These are phyloP conservation scores for Ophiosphaerella narmari DNA, from an alignment of 2,329 filamentous ascomycete species.

Conservation along the genomic window DNA sequence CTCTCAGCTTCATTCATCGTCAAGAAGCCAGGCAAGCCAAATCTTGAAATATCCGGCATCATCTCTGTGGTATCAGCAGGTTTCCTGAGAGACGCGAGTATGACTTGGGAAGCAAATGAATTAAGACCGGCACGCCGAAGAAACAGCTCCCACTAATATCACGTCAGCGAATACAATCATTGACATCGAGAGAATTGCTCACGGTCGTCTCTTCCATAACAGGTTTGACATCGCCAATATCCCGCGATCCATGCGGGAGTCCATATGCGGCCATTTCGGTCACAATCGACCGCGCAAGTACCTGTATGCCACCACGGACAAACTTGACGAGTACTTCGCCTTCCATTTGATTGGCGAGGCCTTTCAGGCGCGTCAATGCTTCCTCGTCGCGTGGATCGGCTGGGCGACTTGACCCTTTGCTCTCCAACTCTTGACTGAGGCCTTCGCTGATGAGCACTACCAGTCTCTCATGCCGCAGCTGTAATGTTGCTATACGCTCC, in stretches of 20 bases:
- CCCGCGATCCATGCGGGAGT: conserved; percentile 27
- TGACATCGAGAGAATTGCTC: conserved; percentile 7
- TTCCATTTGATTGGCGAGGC: conserved; percentile 52
- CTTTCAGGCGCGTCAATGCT: conserved; percentile 56
- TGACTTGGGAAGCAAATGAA: conserved; percentile 69
- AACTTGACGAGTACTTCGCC: conserved; percentile 45
- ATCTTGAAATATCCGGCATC: conserved; percentile 10
- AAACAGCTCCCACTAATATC: conserved; percentile 65
- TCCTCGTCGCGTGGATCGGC: conserved; percentile 49
- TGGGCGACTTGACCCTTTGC: conserved; percentile 22
- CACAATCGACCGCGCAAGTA: conserved; percentile 42
- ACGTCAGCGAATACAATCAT: conserved; percentile 4
- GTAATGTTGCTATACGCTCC: conserved; percentile 59
- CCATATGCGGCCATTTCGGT: conserved; percentile 42
- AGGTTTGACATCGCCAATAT: conserved; percentile 43
- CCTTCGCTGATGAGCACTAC: conserved; percentile 67
- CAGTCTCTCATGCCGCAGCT: conserved; percentile 68
- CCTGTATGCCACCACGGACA: conserved; percentile 49
- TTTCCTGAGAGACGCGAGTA: conserved; percentile 53
- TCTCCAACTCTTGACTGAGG: conserved; percentile 31
- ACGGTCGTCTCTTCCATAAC: conserved; percentile 62
- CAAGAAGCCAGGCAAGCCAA: conserved; percentile 61
- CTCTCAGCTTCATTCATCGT: conserved; percentile 60
- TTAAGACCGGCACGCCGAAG: conserved; percentile 70
- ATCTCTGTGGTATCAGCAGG: conserved; percentile 3